phyloP scores from a whole-genome alignment of 768 basidiomycete species.

The Tubosaeta sp. region DNA sequence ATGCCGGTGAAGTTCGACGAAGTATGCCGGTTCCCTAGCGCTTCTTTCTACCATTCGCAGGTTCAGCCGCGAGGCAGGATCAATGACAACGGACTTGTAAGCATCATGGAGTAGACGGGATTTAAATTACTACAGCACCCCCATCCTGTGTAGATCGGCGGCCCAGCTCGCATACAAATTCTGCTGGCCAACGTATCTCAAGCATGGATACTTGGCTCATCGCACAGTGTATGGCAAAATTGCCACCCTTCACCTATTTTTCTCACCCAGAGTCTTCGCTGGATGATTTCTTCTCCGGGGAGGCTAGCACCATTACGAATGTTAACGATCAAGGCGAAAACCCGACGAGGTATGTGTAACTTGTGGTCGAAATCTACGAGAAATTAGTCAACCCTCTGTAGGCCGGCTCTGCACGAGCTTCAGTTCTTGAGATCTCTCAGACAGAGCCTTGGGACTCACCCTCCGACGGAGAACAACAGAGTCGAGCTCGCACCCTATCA shows the following conservation, averaged over 20 bases:
- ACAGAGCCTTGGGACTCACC: slow-evolving; percentile 1
- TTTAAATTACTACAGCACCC: neutral
- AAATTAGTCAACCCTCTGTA: neutral
- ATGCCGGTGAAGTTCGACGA: neutral
- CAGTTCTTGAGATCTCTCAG: slow-evolving; percentile 5
- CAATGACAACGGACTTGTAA: neutral
- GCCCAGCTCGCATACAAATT: neutral
- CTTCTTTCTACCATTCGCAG: neutral
- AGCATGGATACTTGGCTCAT: slow-evolving; percentile 10
- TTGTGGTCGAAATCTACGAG: neutral
- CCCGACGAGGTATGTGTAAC: neutral
- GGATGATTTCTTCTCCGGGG: slow-evolving; percentile 10
- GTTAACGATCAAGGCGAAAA: neutral
- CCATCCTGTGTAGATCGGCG: neutral
- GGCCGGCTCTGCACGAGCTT: slow-evolving; percentile 6
- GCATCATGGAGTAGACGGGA: neutral
- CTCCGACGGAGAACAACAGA: neutral
- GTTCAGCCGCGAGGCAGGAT: neutral
- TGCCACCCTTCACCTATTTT: slow-evolving; percentile 7
- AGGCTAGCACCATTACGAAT: neutral
- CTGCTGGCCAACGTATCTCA: neutral
- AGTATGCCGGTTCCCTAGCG: neutral
- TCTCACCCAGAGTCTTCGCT: slow-evolving; percentile 14
- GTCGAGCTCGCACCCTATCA: neutral
- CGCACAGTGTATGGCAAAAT: slow-evolving; percentile 10